phyloP scores from a whole-genome alignment of 2,329 filamentous ascomycete species.

The Cryphonectria carpinicola region DNA sequence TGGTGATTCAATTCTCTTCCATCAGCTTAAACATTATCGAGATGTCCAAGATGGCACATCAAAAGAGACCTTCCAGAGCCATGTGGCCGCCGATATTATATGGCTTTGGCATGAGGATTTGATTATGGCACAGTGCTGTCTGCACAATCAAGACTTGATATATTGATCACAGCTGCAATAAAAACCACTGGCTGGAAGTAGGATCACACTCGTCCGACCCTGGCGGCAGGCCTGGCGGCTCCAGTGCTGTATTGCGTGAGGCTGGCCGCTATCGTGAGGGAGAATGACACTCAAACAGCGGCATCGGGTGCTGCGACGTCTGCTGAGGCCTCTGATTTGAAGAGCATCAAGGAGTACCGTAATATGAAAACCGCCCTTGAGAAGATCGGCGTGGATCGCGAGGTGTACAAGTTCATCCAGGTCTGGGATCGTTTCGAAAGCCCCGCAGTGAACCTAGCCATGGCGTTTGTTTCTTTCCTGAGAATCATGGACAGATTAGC shows the following conservation, averaged over 20 bases:
- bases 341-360: neutral
- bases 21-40: no score
- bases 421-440: neutral
- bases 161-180: no score
- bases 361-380: neutral
- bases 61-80: no score
- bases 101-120: no score
- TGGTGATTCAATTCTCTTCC: no score
- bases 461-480: no score
- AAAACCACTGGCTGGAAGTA: no score
- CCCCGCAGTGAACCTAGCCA: neutral
- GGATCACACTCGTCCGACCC: no score
- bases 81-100: no score
- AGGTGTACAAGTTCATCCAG: conserved; percentile 1
- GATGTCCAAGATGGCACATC: no score
- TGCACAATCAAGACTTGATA: no score
- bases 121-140: no score
- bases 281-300: neutral
- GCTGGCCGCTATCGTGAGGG: neutral
- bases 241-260: conserved; percentile 35
- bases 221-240: conserved; percentile 38
- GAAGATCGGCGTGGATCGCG: neutral
- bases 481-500: neutral
- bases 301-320: neutral
- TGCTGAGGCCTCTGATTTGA: neutral